A percentile compares a stretch with the other conserved stretches of the same genome.
Conservation (phyloP, 139 green algal genomes). For the Ettlia oleoabundans region DNA sequence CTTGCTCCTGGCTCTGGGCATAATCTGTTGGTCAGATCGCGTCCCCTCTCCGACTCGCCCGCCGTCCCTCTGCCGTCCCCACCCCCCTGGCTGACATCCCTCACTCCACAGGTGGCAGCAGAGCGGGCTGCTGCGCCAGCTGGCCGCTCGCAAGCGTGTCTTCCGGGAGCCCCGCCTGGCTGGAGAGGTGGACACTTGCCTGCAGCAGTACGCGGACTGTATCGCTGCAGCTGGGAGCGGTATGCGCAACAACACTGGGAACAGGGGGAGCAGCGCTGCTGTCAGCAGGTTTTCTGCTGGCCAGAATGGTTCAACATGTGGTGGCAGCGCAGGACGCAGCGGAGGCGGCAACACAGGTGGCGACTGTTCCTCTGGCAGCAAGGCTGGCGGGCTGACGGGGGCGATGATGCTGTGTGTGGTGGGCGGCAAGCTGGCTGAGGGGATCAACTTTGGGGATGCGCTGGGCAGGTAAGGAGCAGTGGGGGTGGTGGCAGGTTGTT, state of each 20-base stretch:
- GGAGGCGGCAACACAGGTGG: neutral
- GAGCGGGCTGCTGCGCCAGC: conserved; percentile 52
- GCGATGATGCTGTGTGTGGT: conserved; percentile 94
- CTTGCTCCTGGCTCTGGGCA: too few species aligned
- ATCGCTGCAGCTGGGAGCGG: neutral
- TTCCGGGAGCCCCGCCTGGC: conserved; percentile 73
- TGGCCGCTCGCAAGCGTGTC: conserved; percentile 69
- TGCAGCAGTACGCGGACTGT: conserved; percentile 65
- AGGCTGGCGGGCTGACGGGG: conserved; percentile 39
- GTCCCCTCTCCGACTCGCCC: neutral
- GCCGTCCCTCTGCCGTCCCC: too few species aligned
- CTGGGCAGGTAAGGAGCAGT: conserved; percentile 78
- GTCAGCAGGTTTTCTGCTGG: too few species aligned
- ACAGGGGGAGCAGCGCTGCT: too few species aligned
- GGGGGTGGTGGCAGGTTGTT: too few species aligned
- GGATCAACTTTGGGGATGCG: conserved; percentile 99
- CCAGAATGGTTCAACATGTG: neutral
- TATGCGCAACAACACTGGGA: neutral
- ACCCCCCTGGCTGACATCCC: too few species aligned
- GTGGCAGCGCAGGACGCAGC: neutral
- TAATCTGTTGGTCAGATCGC: neutral
- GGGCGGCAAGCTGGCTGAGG: conserved; percentile 95
- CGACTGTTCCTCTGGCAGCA: too few species aligned
- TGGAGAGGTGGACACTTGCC: conserved; percentile 69
- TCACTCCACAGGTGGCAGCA: conserved; percentile 67